Base-by-base conservation (phyloP, 2,329 filamentous ascomycete species). In the Pseudogymnoascus destructans region DNA sequence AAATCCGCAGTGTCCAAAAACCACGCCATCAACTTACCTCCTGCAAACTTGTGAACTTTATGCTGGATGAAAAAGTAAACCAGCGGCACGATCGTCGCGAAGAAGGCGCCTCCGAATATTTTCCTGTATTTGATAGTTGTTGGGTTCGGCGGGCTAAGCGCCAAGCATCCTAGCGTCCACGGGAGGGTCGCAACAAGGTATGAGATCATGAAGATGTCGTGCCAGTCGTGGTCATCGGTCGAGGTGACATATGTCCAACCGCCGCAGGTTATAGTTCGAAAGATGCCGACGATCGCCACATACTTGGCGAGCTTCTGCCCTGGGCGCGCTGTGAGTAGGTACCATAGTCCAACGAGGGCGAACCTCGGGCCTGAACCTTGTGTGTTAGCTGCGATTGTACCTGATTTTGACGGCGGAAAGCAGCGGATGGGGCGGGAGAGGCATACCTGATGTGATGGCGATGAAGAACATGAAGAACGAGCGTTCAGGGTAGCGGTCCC, bases 231-330 rank as follows among this genome's bases (percentile, higher is more conserved):
- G 70, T 97, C 89, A 70, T 98, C 93, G 42, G 93, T 98, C 62
- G 93, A 97, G 23, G 93, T 98, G 61, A 98, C 84, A 72, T 97
- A 98, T 57, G 93, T 96, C 92, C 93, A 98, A 60, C 93, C 93
- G 66, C 92, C 93, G 69, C 93, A 98, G 3, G 90, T 95, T 60
- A 97, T 74, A 8, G 92, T 96, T 66, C 93, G 84, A 68, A 97
- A 85, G 57, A 96, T 64, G 59, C 93, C 93, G 66, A 88, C 84
- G 38, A 79, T 79, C 49, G 86, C 86, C 61, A 97, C 79, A 62
- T 93, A 84, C 69, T 89, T 90, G 15, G 95, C 89, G 13, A 96
- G 79, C 25, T 77, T 80, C 59, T 82, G 81, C 68, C 86, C 85
- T 3, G 87, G 84, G 65, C 82, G 83, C 61, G 87, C 82, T 32